Percentiles rank a stretch among this genome's conserved stretches.
These are phyloP conservation scores for Cubamyces sp. DNA, from an alignment of 768 basidiomycete species.

Conservation along the genomic window DNA sequence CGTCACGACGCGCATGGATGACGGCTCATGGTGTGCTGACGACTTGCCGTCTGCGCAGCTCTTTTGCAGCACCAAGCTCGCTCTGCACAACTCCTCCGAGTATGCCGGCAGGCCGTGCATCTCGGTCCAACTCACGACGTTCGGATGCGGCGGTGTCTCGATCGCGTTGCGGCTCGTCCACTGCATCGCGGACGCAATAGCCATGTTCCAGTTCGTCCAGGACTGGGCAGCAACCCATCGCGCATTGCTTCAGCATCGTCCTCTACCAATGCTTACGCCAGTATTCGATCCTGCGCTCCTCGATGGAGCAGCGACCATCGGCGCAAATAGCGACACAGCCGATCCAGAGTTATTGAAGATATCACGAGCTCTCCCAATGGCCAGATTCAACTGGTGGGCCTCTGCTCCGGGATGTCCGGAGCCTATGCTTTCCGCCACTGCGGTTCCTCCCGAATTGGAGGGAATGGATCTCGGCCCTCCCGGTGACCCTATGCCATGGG, in stretches of 20 bases:
- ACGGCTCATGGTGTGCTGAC: constrained; percentile 10
- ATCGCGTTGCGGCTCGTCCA: constrained; percentile 41
- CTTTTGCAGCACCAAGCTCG: neutral
- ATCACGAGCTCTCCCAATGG: constrained; percentile 15
- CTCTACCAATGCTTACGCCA: constrained; percentile 29
- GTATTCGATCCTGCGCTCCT: constrained; percentile 38
- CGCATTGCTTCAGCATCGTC: constrained; percentile 10
- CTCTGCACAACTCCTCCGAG: constrained; percentile 7
- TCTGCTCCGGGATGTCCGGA: constrained; percentile 13
- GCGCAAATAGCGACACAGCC: constrained; percentile 34
- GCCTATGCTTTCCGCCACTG: constrained; percentile 1
- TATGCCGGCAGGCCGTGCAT: constrained; percentile 35
- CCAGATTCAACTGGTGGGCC: constrained; percentile 21
- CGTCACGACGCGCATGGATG: neutral
- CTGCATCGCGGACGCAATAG: constrained; percentile 42
- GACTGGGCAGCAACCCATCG: constrained; percentile 40
- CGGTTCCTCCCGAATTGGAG: constrained; percentile 10
- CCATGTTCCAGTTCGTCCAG: constrained; percentile 38
- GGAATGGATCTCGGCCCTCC: constrained; percentile 3
- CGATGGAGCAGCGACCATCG: constrained; percentile 36
- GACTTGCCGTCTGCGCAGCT: constrained; percentile 10
- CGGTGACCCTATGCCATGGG: constrained; percentile 12
- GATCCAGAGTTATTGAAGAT: constrained; percentile 31
- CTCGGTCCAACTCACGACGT: constrained; percentile 40
- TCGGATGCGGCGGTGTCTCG: constrained; percentile 34